Evolutionary conservation across 345 rosid genomes (phyloP), one percentile per base, ranked within the genome.

Genomic region (Citrus trifoliata): DNA sequence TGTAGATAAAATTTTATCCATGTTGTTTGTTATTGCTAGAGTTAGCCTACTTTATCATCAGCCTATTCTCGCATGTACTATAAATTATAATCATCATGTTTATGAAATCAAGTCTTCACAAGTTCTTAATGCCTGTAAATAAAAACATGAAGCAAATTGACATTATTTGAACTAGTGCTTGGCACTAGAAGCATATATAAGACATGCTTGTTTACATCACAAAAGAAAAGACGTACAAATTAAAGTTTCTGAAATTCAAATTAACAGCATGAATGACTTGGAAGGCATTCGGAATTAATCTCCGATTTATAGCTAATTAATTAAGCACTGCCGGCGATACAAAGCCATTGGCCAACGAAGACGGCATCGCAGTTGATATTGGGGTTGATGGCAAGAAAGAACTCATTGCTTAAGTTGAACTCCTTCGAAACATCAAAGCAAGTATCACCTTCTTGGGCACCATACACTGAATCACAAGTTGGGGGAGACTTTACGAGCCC

Each of bases 341-440:
- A 85, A 18, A 88, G 73, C 86, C 88, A 86, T 65, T 85, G 88
- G 10, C 87, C 87, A 28, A 80, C 59, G 58, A 85, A 85, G 71
- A 83, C 71, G 0, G 25, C 27, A 6, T 27, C 0, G 19, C 89
- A 85, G 1, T 79, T 58, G 80, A 87, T 70, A 32, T 87, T 88
- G 5, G 84, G 87, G 81, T 87, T 85, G 59, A 83, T 56, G 10
- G 69, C 58, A 3, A 9, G 18, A 6, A 80, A 82, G 60, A 70
- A 2, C 0, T 64, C n/a, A 12, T 73, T 6, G 0, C 71, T 51
- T 59, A 82, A 22, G 2, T 70, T 42, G 76, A 72, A 81, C 28
- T 1, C 0, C 66, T 81, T 4, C 8, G 28, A 3, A n/a, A 79
- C 16, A 10, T 30, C 19, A 19, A 6, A 58, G 67, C 86, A 82